Base-by-base conservation (phyloP, 805 yeast species). In the Ogataea pini region DNA sequence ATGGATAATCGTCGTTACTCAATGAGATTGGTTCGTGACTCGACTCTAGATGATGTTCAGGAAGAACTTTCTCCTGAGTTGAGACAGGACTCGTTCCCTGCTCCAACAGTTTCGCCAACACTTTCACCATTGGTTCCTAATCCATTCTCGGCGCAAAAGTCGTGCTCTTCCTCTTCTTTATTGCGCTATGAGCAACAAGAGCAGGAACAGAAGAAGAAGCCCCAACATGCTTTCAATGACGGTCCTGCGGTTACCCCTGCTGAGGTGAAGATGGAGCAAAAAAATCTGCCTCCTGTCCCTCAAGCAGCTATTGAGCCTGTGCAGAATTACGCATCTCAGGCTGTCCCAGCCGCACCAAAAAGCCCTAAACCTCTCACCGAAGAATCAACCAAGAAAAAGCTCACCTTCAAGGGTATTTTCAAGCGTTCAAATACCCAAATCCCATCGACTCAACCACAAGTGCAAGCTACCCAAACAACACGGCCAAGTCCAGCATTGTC, bases 401-500 rank as follows among this genome's bases (percentile, higher is more conserved):
- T 68, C 27, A 61, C 59, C 2, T 64, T 66, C 32, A 64, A 60
- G 20, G 57, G 64, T 3, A 48, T 66, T 3, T 67, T 68, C 47
- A 61, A 55, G 29, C 22, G 37, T 10, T 19, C 37, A 7, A 34
- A 14, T 22, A 17, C 31, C 14, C 31, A 16, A n/a, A 9, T 33
- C 3, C 33, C 31, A 13, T 14, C 17, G 14, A 7, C 32, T n/a
- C 28, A 27, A 13, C n/a, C 44, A 16, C 25, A 19, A 25, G 24
- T 12, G 10, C 29, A 22, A n/a, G 5, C 39, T 19, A 12, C 41
- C 16, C 18, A 36, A 12, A n/a, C 36, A 13, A 27, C 47, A 10
- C 25, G 18, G 24, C 49, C 57, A 13, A 54, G 55, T 29, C 56
- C 62, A 7, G 56, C 60, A 2, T 31, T 49, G 18, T 54, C 58